Percentiles rank a stretch among this genome's conserved stretches.
phyloP scores from a whole-genome alignment of 2,329 filamentous ascomycete genomes.

The Botryosphaeria dothidea region DNA sequence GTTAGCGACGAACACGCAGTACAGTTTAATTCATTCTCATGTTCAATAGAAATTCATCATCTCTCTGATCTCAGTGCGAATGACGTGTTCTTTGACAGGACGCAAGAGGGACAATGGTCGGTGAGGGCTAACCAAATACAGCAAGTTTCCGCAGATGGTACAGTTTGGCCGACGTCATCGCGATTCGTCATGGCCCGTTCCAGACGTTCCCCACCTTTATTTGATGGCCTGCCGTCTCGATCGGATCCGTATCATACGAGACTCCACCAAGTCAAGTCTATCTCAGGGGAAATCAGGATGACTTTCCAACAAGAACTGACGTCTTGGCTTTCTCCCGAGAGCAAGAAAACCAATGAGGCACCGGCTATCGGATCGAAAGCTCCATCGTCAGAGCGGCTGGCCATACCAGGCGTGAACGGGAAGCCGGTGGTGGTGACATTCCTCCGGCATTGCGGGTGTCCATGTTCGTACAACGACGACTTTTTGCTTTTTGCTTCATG shows the following conservation, averaged over 20 bases:
- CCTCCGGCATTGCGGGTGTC: conserved; percentile 72
- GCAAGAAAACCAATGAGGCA: conserved; percentile 36
- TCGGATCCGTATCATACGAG: neutral
- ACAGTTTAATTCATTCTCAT: too few relatives aligned
- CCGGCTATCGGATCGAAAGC: conserved; percentile 59
- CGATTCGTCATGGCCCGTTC: neutral
- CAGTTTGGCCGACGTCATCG: conserved; percentile 4
- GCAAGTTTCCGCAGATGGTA: conserved; percentile 1
- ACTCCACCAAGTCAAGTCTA: neutral
- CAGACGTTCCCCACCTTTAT: neutral
- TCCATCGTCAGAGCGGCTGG: conserved; percentile 55
- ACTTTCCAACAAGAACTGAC: conserved; percentile 42
- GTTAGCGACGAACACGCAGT: too few relatives aligned
- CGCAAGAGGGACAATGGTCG: neutral
- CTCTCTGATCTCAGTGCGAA: neutral
- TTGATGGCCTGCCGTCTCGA: neutral
- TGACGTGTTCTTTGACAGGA: neutral
- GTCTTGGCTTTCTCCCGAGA: conserved; percentile 43
- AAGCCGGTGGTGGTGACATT: conserved; percentile 67
- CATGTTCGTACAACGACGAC: conserved; percentile 54
- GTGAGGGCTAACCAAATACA: conserved; percentile 1
- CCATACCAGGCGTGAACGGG: conserved; percentile 49
- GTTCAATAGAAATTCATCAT: too few relatives aligned
- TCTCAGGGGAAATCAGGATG: conserved; percentile 26
- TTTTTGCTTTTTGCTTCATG: neutral